A percentile compares a stretch with the other conserved stretches of the same genome.
phyloP scores from a whole-genome alignment of 768 basidiomycete species.

The Lactarius psammicola region DNA sequence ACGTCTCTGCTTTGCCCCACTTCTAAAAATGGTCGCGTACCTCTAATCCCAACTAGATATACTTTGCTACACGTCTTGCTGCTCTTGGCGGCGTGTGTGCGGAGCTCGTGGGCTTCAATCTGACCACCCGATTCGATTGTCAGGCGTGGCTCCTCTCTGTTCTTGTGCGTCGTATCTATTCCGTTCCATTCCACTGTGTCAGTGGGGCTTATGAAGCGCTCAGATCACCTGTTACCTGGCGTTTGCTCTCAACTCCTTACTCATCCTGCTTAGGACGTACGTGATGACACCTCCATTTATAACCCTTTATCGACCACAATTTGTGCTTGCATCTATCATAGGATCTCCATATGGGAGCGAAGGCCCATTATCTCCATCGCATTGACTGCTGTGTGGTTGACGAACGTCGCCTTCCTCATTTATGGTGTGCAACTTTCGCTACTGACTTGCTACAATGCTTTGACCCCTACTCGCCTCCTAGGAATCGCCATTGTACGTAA shows the following conservation, averaged over 20 bases:
- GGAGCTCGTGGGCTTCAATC: constrained; percentile 4
- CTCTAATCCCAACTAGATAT: neutral
- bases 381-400: constrained; percentile 8
- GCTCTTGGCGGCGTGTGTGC: neutral
- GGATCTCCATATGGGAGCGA: constrained; percentile 13
- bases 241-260: constrained; percentile 9
- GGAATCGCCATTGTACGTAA: neutral
- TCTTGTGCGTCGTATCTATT: neutral
- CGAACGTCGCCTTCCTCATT: constrained; percentile 9
- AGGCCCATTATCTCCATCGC: neutral
- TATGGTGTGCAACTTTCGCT: constrained; percentile 1
- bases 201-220: neutral
- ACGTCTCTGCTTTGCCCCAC: neutral
- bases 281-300: neutral
- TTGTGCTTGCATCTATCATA: neutral
- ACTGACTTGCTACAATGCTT: neutral
- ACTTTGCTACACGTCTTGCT: neutral
- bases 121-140: neutral
- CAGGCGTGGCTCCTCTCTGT: neutral
- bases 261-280: constrained; percentile 12
- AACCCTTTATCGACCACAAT: neutral
- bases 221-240: neutral
- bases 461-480: neutral
- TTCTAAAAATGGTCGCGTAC: neutral
- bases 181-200: neutral